phyloP scores from a whole-genome alignment of 2,329 filamentous ascomycete species.

The Aspergillus fructus region DNA sequence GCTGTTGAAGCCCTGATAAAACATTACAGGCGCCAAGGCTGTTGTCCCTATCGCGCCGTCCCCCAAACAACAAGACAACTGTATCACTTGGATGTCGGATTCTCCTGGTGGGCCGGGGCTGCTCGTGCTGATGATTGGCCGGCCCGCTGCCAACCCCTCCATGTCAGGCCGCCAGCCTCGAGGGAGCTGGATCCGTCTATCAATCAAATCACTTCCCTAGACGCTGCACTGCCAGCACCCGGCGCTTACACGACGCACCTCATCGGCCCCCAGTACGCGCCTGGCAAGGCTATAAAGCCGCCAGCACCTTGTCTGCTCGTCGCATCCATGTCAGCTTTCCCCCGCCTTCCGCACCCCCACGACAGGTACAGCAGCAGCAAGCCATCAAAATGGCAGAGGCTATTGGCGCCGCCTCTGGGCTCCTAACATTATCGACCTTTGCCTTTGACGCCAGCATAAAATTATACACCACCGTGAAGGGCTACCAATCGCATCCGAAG shows the following conservation, averaged over 20 bases:
- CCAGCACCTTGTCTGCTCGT: background rate
- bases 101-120: too few species aligned
- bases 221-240: background rate
- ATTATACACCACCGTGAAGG: constrained; percentile 40
- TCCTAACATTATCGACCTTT: constrained; percentile 39
- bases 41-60: too few species aligned
- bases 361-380: background rate
- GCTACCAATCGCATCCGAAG: constrained; percentile 39
- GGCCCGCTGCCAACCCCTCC: too few species aligned
- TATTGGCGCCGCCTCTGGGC: constrained; percentile 39
- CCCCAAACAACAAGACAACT: too few species aligned
- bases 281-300: background rate
- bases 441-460: constrained; percentile 40
- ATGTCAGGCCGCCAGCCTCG: too few species aligned
- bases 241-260: background rate
- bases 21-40: too few species aligned
- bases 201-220: too few species aligned
- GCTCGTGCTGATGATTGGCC: too few species aligned
- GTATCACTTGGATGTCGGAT: too few species aligned
- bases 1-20: too few species aligned
- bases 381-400: constrained; percentile 35
- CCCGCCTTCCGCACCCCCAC: background rate
- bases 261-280: background rate
- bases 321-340: background rate
- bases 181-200: too few species aligned